Percentiles rank a stretch among this genome's conserved stretches.
phyloP scores from a whole-genome alignment of 805 yeast species.

The Lachancea nothofagi region DNA sequence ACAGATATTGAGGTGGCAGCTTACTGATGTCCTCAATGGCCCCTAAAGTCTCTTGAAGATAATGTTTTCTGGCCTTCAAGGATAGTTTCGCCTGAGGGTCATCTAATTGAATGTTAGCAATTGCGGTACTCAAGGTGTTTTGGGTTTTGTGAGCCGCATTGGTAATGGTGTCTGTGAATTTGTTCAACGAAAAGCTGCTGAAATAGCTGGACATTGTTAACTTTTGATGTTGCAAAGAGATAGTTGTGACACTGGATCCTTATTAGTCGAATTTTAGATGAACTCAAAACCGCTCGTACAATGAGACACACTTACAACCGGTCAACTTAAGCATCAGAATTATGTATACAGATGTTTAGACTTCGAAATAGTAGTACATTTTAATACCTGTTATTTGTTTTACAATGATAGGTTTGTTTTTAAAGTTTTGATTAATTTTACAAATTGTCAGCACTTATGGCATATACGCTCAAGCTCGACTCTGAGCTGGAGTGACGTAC shows the following conservation, averaged over 20 bases:
- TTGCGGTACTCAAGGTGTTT: conserved; percentile 26
- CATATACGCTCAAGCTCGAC: conserved; percentile 1
- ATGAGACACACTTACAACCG: no score
- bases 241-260: no score
- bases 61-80: conserved; percentile 27
- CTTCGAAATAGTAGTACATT: not conserved
- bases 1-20: conserved; percentile 66
- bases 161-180: conserved; percentile 27
- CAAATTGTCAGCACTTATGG: not conserved
- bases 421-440: no score
- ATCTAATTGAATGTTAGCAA: conserved; percentile 23
- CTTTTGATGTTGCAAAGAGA: no score
- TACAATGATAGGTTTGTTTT: no score
- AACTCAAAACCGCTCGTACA: no score
- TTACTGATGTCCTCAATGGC: conserved; percentile 63
- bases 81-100: conserved; percentile 31
- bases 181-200: conserved; percentile 24
- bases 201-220: conserved; percentile 8
- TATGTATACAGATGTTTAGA: no score
- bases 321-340: no score
- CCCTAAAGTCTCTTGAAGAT: conserved; percentile 55
- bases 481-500: conserved; percentile 4
- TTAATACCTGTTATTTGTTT: no score
- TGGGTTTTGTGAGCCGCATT: conserved; percentile 31
- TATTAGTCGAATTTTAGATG: no score